phyloP scores from a whole-genome alignment of 352 stramenopile genomes.

The Phytopythium delawarense region DNA sequence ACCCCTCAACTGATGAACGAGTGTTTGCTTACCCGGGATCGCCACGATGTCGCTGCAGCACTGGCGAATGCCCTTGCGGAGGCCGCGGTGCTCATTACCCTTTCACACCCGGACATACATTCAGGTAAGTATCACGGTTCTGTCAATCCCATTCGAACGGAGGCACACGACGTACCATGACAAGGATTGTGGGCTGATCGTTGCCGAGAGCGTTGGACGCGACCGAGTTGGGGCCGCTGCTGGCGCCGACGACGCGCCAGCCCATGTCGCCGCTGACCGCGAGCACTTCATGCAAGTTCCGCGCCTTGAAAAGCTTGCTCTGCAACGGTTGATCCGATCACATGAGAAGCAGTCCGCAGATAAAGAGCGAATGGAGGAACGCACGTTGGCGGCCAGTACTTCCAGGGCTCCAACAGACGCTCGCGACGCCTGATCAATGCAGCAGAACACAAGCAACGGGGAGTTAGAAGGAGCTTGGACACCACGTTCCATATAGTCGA shows the following conservation, averaged over 20 bases:
- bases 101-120: constrained; percentile 10
- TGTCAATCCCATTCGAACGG: neutral
- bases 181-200: constrained; percentile 64
- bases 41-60: constrained; percentile 72
- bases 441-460: neutral
- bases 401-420: constrained; percentile 71
- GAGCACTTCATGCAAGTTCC: constrained; percentile 67
- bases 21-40: constrained; percentile 42
- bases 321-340: constrained; percentile 8
- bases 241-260: constrained; percentile 69
- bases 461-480: constrained; percentile 9
- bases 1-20: neutral
- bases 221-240: constrained; percentile 68
- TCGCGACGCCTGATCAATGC: constrained; percentile 37
- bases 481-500: neutral
- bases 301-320: constrained; percentile 60
- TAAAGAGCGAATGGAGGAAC: constrained; percentile 2
- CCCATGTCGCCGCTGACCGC: constrained; percentile 59
- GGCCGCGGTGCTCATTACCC: constrained; percentile 76
- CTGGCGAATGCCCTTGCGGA: constrained; percentile 67
- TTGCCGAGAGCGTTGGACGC: constrained; percentile 45
- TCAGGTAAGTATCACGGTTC: neutral
- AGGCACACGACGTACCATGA: constrained; percentile 45
- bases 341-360: neutral
- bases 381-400: constrained; percentile 71